Base-by-base conservation (phyloP, 2,329 filamentous ascomycete species). In the Aaosphaeria arxii region DNA sequence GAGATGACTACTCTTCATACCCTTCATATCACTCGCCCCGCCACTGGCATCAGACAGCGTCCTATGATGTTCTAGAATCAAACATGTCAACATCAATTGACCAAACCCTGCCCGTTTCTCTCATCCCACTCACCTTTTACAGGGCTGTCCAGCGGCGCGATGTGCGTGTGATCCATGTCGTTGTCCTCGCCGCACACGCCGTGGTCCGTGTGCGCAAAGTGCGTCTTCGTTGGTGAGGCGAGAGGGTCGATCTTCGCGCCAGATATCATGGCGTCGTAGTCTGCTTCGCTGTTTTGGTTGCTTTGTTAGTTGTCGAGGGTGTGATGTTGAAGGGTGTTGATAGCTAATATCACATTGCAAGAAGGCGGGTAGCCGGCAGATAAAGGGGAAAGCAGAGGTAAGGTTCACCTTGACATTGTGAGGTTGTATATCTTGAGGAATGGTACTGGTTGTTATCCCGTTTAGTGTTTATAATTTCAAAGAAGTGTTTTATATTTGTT, bases 201-300 rank as follows among this genome's bases (percentile, higher is more conserved):
- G 11, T 44, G 45, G 24, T 45, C 42, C 32, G 41, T 40, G 17
- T 42, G 48, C 3, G 45, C 43, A 24, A 51, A n/a, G 38, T 53
- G 48, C 5, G 13, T 30, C 31, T 53, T 53, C 7, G 43, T 48
- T 5, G 48, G 35, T 6, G 51, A 53, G n/a, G 43, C 35, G 28
- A 55, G 53, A 11, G 53, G 53, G 17, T 50, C 48, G 41, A 55
- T 55, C 30, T 55, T 55, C 31, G 44, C 36, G 32, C 50, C 33
- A 13, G 53, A 55, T 11, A 53, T 29, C 32, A 44, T 45, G 38
- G 35, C 44, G 30, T 53, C 48, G 36, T 42, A 46, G 38, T 51
- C 51, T 13, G 13, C 17, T 46, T 48, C 31, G 40, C 51, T 48
- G 17, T 6, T 36, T 36, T 24, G 17, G 17, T 24, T 24, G 17